These are phyloP conservation scores for Aureobasidium sp. DNA, from an alignment of 2,329 filamentous ascomycete species.

Conservation along the genomic window DNA sequence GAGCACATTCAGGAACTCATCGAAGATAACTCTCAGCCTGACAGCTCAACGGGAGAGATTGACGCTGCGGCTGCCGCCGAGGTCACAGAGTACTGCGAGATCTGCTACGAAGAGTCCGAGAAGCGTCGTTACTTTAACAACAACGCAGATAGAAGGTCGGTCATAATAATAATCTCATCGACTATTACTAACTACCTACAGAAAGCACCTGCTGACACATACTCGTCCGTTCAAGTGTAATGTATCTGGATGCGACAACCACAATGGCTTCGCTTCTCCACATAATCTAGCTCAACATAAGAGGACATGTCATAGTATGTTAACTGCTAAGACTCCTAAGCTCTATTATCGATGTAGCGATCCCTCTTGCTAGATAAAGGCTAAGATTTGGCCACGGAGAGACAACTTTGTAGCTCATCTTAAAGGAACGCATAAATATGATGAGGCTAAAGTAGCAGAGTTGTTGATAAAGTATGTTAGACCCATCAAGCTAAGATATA, in stretches of 20 bases:
- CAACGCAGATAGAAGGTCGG: no score
- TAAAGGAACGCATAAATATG: conserved; percentile 14
- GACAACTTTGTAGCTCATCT: conserved; percentile 22
- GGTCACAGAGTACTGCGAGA: conserved; percentile 3
- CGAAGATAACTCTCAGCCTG: no score
- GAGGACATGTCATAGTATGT: conserved; percentile 18
- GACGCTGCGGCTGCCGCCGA: no score
- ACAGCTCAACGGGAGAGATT: no score
- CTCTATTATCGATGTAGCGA: conserved; percentile 18
- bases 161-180: no score
- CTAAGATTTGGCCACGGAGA: conserved; percentile 17
- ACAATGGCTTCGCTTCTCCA: conserved; percentile 17
- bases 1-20: no score
- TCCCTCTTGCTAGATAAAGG: conserved; percentile 13
- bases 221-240: conserved; percentile 19
- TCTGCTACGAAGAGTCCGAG: conserved; percentile 8
- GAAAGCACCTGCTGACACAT: conserved; percentile 18
- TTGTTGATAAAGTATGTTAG: conserved; percentile 1
- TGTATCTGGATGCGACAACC: conserved; percentile 9
- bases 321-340: conserved; percentile 15
- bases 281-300: conserved; percentile 18
- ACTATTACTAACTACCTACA: not conserved
- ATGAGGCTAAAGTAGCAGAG: conserved; percentile 7
- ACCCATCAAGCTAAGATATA: no score
- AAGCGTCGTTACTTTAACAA: conserved; percentile 3